phyloP scores from a whole-genome alignment of 164 flowering plant genomes.

The Pachysandra terminalis region DNA sequence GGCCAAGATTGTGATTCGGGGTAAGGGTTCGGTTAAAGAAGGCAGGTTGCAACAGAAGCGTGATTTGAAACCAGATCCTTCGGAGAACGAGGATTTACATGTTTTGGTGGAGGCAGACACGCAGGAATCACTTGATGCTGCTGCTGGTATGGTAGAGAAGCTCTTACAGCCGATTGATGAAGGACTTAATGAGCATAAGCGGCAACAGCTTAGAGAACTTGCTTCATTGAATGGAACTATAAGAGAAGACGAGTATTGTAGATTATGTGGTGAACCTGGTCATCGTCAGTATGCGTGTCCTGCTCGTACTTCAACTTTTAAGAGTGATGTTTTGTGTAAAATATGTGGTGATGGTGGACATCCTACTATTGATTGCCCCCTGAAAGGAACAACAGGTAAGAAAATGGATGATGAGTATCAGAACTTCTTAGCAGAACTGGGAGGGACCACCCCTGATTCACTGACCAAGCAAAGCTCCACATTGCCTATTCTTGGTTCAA shows the following conservation, averaged over 20 bases:
- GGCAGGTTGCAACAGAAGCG: conserved; percentile 88
- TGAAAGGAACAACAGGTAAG: conserved; percentile 85
- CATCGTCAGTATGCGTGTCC: conserved; percentile 95
- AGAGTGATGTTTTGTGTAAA: conserved; percentile 89
- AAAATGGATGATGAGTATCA: conserved; percentile 98
- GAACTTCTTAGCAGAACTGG: conserved; percentile 87
- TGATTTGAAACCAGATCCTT: conserved; percentile 73
- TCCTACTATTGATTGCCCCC: conserved; percentile 91
- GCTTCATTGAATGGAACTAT: conserved; percentile 95
- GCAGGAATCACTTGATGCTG: conserved; percentile 84
- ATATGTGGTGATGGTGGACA: conserved; percentile 99
- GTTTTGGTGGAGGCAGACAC: conserved; percentile 96
- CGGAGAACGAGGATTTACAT: conserved; percentile 94
- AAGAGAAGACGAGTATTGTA: conserved; percentile 89
- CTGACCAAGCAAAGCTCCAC: conserved; percentile 40
- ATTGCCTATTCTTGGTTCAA: conserved; percentile 46
- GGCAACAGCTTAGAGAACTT: conserved; percentile 91
- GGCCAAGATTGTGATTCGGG: conserved; percentile 89
- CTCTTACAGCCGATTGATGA: conserved; percentile 94
- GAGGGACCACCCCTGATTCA: conserved; percentile 80
- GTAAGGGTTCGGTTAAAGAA: conserved; percentile 90
- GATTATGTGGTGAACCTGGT: conserved; percentile 95
- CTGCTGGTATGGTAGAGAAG: conserved; percentile 97
- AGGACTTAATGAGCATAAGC: conserved; percentile 87
- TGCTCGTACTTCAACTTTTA: conserved; percentile 69